Percentiles rank a stretch among this genome's conserved stretches.
Evolutionary conservation across 2,329 filamentous ascomycete genomes (phyloP).

Genomic region (Hirsutella minnesotensis): DNA sequence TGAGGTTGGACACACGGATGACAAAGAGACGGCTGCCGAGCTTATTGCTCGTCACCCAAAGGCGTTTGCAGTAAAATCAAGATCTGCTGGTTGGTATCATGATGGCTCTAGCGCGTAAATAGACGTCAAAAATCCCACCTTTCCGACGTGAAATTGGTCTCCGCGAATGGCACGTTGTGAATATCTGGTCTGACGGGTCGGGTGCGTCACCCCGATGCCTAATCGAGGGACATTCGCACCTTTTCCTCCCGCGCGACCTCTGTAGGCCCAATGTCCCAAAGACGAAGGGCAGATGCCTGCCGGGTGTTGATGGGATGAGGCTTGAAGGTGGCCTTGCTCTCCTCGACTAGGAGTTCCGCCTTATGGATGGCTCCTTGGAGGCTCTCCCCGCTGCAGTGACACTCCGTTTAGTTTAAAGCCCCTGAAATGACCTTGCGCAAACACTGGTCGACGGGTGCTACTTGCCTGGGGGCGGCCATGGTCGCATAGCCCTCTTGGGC

Average conservation of each 20-base stretch:
- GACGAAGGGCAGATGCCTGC: conserved; percentile 9
- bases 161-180: background rate
- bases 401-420: background rate
- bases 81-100: conserved; percentile 1
- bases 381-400: conserved; percentile 13
- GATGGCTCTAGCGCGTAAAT: background rate
- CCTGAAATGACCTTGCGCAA: too few relatives aligned
- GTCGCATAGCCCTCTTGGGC: conserved; percentile 64
- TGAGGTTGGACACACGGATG: conserved; percentile 10
- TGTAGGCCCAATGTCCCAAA: conserved; percentile 22
- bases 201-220: conserved; percentile 8
- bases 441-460: too few relatives aligned
- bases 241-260: conserved; percentile 24
- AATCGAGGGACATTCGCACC: conserved; percentile 26
- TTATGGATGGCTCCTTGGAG: conserved; percentile 25
- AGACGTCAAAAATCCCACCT: background rate
- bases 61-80: background rate
- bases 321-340: conserved; percentile 22
- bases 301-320: conserved; percentile 13
- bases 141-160: background rate
- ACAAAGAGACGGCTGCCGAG: background rate
- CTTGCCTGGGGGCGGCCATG: conserved; percentile 55
- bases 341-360: conserved; percentile 21
- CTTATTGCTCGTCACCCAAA: background rate
- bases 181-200: background rate